These are phyloP conservation scores for Acanthochlamys bracteata DNA, from an alignment of 106 monocot species.

Conservation along the genomic window DNA sequence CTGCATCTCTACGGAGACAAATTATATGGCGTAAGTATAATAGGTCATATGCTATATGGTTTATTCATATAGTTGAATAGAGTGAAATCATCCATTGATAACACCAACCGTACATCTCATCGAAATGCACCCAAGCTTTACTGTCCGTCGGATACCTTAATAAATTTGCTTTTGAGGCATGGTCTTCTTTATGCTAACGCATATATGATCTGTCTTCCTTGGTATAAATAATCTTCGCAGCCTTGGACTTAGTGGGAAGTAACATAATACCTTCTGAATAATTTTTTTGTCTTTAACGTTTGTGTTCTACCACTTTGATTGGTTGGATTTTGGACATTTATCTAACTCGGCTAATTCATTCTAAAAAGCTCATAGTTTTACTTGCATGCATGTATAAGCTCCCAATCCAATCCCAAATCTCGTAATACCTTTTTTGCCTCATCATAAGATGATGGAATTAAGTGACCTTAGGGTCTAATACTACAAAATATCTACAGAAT, in stretches of 20 bases:
- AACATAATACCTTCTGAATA: not conserved
- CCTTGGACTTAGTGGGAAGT: not conserved
- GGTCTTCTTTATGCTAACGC: not conserved
- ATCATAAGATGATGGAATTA: not conserved
- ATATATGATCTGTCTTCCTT: constrained; percentile 1
- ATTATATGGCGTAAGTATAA: constrained; percentile 3
- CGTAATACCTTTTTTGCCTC: not conserved
- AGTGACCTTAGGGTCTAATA: not conserved
- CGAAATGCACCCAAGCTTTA: not conserved
- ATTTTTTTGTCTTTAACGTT: not conserved
- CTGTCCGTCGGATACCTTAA: not conserved
- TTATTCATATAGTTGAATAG: constrained; percentile 2
- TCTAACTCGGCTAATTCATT: not conserved
- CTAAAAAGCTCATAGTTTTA: not conserved
- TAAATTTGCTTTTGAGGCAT: not conserved
- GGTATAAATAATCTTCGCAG: constrained; percentile 4
- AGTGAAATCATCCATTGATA: constrained; percentile 14
- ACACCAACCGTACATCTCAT: not conserved
- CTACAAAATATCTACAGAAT: not conserved
- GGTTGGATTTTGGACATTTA: not conserved
- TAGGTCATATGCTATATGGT: constrained; percentile 7
- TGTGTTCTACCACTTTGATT: not conserved
- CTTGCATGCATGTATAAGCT: not conserved
- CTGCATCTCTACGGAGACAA: constrained; percentile 8
- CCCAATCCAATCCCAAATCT: not conserved